Evolutionary conservation across 1,139 yeast species (phyloP), one percentile per base, ranked within the genome.

Genomic region (Kodamaea anthophila): DNA sequence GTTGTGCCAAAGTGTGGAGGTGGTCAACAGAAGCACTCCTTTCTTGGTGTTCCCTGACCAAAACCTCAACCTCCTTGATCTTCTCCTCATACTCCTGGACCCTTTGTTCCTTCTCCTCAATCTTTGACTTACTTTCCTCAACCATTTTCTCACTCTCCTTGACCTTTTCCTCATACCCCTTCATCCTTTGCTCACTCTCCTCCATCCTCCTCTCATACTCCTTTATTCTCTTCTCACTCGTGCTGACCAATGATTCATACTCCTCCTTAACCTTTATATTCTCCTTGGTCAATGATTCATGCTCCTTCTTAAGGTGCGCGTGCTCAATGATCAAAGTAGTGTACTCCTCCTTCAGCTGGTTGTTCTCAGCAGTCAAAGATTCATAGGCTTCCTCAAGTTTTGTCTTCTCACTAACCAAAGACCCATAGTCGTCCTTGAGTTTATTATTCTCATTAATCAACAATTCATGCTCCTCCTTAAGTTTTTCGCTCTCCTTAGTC

Each of bases 241-340:
- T 9, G 8, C 9, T 16, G 8, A 6, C 9, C 18, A 16, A 16
- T 9, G 18, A 16, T 9, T 6, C 6, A 16, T 16, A 20, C 9
- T 15, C 20, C 13, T 15, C 20, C 13, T 15, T 23, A 12, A 23
- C 9, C 14, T 23, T 15, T 4, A 4, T 13, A 23, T 45, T 32
- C 3, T 42, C 39, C 9, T 16, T 10, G 5, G 22, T 20, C 22
- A 20, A 20, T 20, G 22, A 5, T 6, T 13, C n/a, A n/a, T n/a
- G n/a, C n/a, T n/a, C n/a, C n/a, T n/a, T n/a, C n/a, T n/a, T n/a
- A n/a, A n/a, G n/a, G n/a, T n/a, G n/a, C 14, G 6, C 5, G 15
- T 21, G 15, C 12, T 15, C 13, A 24, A 7, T n/a, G 5, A 11
- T 16, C 28, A 16, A 16, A 12, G 8, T 8, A 9, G 8, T 4